These are phyloP conservation scores for Candida pseudoglaebosa DNA, from an alignment of 805 yeast species.

Conservation along the genomic window DNA sequence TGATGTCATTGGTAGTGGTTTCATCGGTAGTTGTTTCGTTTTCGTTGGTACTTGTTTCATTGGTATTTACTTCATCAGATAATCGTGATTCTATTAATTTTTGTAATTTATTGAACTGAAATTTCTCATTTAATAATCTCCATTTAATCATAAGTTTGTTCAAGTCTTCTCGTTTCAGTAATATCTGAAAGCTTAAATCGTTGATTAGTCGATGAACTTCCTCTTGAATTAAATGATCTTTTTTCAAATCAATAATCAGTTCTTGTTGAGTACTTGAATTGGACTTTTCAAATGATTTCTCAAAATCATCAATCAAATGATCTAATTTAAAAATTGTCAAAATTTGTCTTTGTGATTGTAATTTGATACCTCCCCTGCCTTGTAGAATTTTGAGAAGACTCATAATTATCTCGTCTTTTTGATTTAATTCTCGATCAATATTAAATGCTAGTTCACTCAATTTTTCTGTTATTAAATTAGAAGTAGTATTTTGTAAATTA, in stretches of 20 bases:
- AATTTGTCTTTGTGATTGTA: conserved; percentile 24
- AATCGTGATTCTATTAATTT: background rate
- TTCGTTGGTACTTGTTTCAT: too few species aligned
- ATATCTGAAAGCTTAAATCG: conserved; percentile 33
- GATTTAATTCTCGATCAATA: conserved; percentile 35
- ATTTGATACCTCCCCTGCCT: conserved; percentile 20
- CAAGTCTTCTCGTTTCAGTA: conserved; percentile 30
- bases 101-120: background rate
- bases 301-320: conserved; percentile 25
- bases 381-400: conserved; percentile 23
- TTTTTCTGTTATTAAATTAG: conserved; percentile 34
- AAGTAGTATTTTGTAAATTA: conserved; percentile 28
- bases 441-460: conserved; percentile 34
- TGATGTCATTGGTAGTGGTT: background rate
- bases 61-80: too few species aligned
- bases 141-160: conserved; percentile 7
- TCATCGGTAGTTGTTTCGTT: background rate
- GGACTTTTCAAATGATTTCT: conserved; percentile 28
- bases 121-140: conserved; percentile 1
- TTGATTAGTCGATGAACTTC: conserved; percentile 37
- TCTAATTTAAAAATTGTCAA: conserved; percentile 30
- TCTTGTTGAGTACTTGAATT: conserved; percentile 25
- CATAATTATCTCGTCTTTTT: conserved; percentile 31
- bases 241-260: conserved; percentile 19
- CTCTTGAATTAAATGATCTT: conserved; percentile 36